Conservation (phyloP, 225 moss, liverwort and hornwort species). For the Neckera pumila region DNA sequence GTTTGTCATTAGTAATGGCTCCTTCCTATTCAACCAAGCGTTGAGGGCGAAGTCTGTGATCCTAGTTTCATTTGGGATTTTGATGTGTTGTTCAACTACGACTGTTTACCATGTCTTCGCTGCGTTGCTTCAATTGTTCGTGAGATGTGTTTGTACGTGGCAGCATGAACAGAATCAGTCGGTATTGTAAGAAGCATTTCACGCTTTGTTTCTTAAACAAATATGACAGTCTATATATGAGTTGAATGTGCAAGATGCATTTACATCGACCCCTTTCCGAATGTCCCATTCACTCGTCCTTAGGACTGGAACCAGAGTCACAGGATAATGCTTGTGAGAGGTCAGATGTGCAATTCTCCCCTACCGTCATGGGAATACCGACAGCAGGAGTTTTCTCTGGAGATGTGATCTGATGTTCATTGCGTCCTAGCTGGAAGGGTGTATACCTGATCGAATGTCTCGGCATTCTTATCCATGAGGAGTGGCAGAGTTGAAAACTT, state of each 20-base stretch:
- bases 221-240: not conserved
- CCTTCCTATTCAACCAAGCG: not conserved
- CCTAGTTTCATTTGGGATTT: not conserved
- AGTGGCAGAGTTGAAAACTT: not conserved
- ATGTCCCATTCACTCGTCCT: not conserved
- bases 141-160: not conserved
- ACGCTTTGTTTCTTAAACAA: not conserved
- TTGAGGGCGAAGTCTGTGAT: not conserved
- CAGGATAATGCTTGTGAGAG: not conserved
- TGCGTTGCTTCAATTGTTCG: not conserved
- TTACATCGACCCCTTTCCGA: not conserved
- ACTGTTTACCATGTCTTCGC: not conserved
- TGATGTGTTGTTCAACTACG: not conserved
- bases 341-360: conserved; percentile 10
- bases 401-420: not conserved
- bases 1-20: not conserved
- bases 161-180: not conserved
- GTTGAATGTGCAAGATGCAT: not conserved
- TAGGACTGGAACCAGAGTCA: no score
- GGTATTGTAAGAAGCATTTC: not conserved
- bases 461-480: not conserved
- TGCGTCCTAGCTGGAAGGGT: not conserved
- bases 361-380: not conserved
- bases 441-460: not conserved
- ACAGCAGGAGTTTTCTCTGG: not conserved